Conservation (phyloP, 495 filamentous ascomycete genomes). For the Pyrenula massariospora region DNA sequence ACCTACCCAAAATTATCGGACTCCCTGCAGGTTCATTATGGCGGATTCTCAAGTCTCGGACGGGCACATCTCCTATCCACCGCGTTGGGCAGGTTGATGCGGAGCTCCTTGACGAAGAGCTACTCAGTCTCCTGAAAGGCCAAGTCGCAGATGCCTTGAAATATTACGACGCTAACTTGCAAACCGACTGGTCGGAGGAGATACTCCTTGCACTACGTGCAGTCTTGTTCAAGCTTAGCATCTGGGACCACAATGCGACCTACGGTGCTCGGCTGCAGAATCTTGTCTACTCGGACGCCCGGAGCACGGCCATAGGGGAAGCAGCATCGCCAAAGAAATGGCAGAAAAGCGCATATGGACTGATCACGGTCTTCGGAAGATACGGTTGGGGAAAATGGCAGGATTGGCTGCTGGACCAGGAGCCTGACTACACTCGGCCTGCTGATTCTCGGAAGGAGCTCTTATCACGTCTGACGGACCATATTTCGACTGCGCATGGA, state of each 20-base stretch:
- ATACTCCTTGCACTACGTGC: slow-evolving; percentile 67
- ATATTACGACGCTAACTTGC: slow-evolving; percentile 57
- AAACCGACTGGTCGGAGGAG: slow-evolving; percentile 78
- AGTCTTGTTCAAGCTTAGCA: slow-evolving; percentile 82
- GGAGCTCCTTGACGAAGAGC: slow-evolving; percentile 88
- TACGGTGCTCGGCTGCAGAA: slow-evolving; percentile 93
- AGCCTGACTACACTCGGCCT: slow-evolving; percentile 42
- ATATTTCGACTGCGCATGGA: slow-evolving; percentile 60
- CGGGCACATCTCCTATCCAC: slow-evolving; percentile 74
- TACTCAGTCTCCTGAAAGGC: slow-evolving; percentile 70
- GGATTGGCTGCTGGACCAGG: slow-evolving; percentile 63
- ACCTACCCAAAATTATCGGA: slow-evolving; percentile 38
- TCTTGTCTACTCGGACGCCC: slow-evolving; percentile 77
- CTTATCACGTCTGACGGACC: slow-evolving; percentile 55
- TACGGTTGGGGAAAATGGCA: slow-evolving; percentile 91
- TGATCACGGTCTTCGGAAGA: slow-evolving; percentile 75
- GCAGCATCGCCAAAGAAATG: slow-evolving; percentile 25
- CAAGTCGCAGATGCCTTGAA: slow-evolving; percentile 86
- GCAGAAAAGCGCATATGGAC: slow-evolving; percentile 77
- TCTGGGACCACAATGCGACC: slow-evolving; percentile 92
- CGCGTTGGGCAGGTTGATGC: slow-evolving; percentile 95
- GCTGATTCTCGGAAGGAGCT: slow-evolving; percentile 27
- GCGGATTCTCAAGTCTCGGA: slow-evolving; percentile 59
- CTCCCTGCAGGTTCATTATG: slow-evolving; percentile 34
- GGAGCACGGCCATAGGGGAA: slow-evolving; percentile 21